phyloP scores from a whole-genome alignment of 805 yeast species.

The Teunomyces gatunensis region DNA sequence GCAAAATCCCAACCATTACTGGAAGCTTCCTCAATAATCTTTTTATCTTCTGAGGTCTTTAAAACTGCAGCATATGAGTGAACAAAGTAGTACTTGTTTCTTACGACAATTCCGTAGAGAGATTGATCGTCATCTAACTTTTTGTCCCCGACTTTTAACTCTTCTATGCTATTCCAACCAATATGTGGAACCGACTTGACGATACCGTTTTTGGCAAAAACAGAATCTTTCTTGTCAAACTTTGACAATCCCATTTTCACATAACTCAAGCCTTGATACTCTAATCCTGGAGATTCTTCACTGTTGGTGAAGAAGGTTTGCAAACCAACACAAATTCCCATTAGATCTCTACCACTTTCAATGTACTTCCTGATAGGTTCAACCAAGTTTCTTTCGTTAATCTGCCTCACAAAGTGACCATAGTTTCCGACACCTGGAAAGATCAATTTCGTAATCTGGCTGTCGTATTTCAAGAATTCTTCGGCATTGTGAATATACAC shows the following conservation, averaged over 20 bases:
- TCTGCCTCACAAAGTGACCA: constrained; percentile 84
- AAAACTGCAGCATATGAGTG: constrained; percentile 87
- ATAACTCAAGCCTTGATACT: constrained; percentile 61
- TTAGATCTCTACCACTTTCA: constrained; percentile 73
- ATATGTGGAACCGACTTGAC: constrained; percentile 91
- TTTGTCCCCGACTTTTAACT: constrained; percentile 21
- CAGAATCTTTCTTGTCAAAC: constrained; percentile 48
- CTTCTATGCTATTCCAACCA: constrained; percentile 78
- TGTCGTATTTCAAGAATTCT: constrained; percentile 45
- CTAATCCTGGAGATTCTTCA: constrained; percentile 62
- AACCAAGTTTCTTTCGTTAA: constrained; percentile 59
- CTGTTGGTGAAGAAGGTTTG: constrained; percentile 79
- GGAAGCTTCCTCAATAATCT: constrained; percentile 25
- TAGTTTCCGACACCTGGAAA: constrained; percentile 98
- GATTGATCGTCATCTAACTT: constrained; percentile 22
- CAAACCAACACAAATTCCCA: constrained; percentile 98
- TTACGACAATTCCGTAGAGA: constrained; percentile 64
- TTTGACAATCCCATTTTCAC: constrained; percentile 47
- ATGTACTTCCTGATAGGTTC: constrained; percentile 68
- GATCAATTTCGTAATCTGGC: constrained; percentile 56
- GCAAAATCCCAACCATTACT: constrained; percentile 70
- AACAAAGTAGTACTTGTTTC: constrained; percentile 84
- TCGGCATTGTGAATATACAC: constrained; percentile 55
- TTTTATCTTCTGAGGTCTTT: constrained; percentile 23
- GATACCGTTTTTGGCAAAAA: constrained; percentile 22